Conservation (phyloP, 352 stramenopile genomes). For the Phytophthora palmivora region DNA sequence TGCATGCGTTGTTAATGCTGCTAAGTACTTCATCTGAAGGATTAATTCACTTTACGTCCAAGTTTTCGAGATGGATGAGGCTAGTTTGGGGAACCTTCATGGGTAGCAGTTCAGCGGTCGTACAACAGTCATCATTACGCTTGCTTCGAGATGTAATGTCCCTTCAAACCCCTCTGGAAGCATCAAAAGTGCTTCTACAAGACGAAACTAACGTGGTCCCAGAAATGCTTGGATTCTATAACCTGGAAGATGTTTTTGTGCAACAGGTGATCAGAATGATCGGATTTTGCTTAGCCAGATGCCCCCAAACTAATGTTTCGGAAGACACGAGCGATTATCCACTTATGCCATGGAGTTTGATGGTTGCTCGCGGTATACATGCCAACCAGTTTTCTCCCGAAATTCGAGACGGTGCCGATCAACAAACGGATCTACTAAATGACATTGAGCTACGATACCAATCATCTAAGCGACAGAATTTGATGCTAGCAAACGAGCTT, state of each 20-base stretch:
- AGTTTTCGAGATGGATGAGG: slow-evolving; percentile 56
- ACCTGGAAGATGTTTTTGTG: slow-evolving; percentile 39
- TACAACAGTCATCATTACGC: slow-evolving; percentile 77
- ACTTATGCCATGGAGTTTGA: slow-evolving; percentile 37
- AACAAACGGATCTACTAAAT: slow-evolving; percentile 20
- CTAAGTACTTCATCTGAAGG: slow-evolving; percentile 64
- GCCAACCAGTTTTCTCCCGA: slow-evolving; percentile 36
- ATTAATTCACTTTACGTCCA: slow-evolving; percentile 39
- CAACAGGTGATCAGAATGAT: slow-evolving; percentile 59
- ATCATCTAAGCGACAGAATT: slow-evolving; percentile 29
- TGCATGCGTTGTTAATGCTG: slow-evolving; percentile 51
- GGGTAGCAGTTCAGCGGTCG: slow-evolving; percentile 42
- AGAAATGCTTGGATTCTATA: slow-evolving; percentile 34
- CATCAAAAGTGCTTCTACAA: slow-evolving; percentile 29
- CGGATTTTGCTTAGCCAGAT: slow-evolving; percentile 48
- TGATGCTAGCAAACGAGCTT: slow-evolving; percentile 43
- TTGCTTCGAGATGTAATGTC: slow-evolving; percentile 56
- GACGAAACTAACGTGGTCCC: background rate
- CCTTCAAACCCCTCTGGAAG: slow-evolving; percentile 36
- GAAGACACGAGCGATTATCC: background rate
- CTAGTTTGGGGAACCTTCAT: slow-evolving; percentile 63
- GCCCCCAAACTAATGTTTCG: slow-evolving; percentile 12
- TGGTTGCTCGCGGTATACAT: slow-evolving; percentile 42
- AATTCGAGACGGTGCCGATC: background rate
- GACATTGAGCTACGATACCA: slow-evolving; percentile 36